Evolutionary conservation across 345 rosid genomes (phyloP).

Genomic region (Aethionema arabicum): DNA sequence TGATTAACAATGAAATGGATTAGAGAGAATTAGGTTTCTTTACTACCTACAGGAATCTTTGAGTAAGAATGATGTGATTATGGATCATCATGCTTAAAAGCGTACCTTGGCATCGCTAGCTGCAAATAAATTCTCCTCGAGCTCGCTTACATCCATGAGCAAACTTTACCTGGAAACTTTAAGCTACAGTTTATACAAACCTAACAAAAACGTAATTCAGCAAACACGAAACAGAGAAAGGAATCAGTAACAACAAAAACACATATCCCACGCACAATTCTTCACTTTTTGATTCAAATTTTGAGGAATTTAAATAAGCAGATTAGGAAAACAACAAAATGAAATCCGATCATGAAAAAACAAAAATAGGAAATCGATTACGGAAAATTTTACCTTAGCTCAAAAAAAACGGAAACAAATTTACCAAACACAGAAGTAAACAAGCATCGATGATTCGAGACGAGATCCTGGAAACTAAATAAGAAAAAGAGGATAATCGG

Average conservation of each 20-base stretch:
- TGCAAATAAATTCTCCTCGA: slow-evolving; percentile 74
- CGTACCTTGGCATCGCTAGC: slow-evolving; percentile 81
- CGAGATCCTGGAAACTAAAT: not conserved
- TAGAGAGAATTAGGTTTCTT: not conserved
- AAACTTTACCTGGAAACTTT: slow-evolving; percentile 27
- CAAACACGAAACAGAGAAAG: not conserved
- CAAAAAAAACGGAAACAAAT: slow-evolving; percentile 14
- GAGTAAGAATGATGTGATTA: not conserved
- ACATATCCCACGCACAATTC: not conserved
- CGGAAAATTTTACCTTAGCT: slow-evolving; percentile 39
- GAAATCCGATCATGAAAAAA: too few relatives aligned
- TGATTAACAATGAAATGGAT: too few relatives aligned
- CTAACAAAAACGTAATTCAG: slow-evolving; percentile 25
- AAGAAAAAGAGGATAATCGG: not conserved
- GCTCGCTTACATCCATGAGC: slow-evolving; percentile 62
- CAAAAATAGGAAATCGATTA: not conserved
- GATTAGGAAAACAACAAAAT: too few relatives aligned
- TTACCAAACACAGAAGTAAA: not conserved
- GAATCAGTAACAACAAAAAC: not conserved
- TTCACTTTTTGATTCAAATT: too few relatives aligned
- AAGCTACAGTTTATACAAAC: slow-evolving; percentile 4
- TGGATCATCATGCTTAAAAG: not conserved
- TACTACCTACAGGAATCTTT: not conserved
- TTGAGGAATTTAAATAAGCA: too few relatives aligned
- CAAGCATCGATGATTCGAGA: slow-evolving; percentile 15